Conservation (phyloP, 208 protist species). For the Leptomonas seymouri region DNA sequence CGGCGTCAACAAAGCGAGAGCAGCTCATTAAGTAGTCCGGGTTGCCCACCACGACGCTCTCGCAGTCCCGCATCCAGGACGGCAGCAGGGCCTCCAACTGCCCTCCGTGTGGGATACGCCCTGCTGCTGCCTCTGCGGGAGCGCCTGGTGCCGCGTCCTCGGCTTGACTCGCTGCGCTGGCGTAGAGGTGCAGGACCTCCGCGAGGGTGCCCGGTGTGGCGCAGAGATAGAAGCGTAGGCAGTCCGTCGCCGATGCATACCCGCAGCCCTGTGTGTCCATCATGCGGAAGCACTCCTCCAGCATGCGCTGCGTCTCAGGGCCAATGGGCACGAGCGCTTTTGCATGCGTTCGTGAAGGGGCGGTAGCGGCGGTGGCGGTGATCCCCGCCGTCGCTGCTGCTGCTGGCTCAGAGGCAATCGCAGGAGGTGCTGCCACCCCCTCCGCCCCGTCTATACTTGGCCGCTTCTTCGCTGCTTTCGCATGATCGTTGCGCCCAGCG, state of each 20-base stretch:
- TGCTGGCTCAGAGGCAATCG: too few species aligned
- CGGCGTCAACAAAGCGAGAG: constrained; percentile 16
- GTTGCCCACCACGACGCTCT: constrained; percentile 16
- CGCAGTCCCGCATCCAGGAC: constrained; percentile 17
- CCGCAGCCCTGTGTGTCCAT: constrained; percentile 42
- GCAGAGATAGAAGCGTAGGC: constrained; percentile 35
- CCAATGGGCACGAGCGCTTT: constrained; percentile 9
- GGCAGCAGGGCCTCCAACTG: constrained; percentile 14
- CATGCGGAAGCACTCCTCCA: constrained; percentile 59
- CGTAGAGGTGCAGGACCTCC: constrained; percentile 10
- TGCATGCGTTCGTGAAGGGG: background rate
- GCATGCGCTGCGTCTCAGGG: constrained; percentile 29
- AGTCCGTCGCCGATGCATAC: constrained; percentile 38
- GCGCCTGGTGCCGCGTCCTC: background rate
- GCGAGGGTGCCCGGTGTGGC: constrained; percentile 25
- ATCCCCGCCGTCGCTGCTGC: background rate
- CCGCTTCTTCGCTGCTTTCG: too few species aligned
- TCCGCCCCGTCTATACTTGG: background rate
- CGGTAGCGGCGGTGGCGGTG: background rate
- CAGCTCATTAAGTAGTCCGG: constrained; percentile 21
- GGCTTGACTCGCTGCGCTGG: background rate
- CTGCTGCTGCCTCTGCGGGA: background rate
- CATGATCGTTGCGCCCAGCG: too few species aligned
- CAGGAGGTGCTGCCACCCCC: background rate
- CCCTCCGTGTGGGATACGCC: background rate